Conservation (phyloP, 2,329 filamentous ascomycete species). For the Neodidymelliopsis sp. region DNA sequence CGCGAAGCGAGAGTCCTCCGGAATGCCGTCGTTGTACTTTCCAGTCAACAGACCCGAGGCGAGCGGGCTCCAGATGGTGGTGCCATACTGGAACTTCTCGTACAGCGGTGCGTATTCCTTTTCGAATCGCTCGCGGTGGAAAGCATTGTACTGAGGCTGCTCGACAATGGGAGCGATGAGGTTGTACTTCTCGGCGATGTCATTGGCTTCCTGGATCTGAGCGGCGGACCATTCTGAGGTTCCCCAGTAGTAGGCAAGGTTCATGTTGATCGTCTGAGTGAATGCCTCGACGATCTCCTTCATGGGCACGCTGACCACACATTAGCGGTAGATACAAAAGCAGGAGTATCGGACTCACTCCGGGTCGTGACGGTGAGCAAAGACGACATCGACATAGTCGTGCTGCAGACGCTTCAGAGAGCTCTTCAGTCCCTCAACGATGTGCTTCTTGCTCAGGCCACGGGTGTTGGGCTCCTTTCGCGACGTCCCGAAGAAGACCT, state of each 20-base stretch:
- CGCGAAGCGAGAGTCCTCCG: conserved; percentile 67
- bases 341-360: conserved; percentile 34
- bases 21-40: conserved; percentile 71
- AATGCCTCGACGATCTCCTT: conserved; percentile 68
- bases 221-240: conserved; percentile 67
- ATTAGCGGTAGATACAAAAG: conserved; percentile 15
- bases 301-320: conserved; percentile 59
- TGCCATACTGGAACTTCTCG: conserved; percentile 64
- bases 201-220: conserved; percentile 66
- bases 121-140: conserved; percentile 68
- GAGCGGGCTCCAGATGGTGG: conserved; percentile 64
- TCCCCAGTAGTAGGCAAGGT: conserved; percentile 62
- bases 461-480: conserved; percentile 65
- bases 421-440: conserved; percentile 65
- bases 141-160: conserved; percentile 68
- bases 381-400: conserved; percentile 71
- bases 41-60: conserved; percentile 65
- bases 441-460: conserved; percentile 59
- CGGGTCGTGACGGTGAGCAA: conserved; percentile 67
- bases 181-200: conserved; percentile 69
- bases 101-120: conserved; percentile 66
- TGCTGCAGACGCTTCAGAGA: conserved; percentile 66
- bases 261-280: conserved; percentile 61
- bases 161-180: conserved; percentile 64
- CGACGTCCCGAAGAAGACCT: conserved; percentile 63